phyloP scores from a whole-genome alignment of 176 grass and related monocot species.

The Pontederia crassipes region DNA sequence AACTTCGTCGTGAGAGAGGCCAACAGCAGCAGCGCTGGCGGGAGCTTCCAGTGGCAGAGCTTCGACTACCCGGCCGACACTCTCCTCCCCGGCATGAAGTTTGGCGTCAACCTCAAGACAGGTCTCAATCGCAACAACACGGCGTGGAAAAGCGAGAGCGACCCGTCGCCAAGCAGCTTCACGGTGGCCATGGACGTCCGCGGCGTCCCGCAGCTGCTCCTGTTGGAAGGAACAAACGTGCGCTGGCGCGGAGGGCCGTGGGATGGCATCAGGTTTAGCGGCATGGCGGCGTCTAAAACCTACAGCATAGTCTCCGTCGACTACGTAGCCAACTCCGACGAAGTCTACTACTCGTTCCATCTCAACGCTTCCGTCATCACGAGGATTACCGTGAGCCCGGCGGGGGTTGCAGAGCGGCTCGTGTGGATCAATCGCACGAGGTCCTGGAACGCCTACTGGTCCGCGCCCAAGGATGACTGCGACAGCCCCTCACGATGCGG shows the following conservation, averaged over 20 bases:
- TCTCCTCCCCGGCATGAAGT: neutral
- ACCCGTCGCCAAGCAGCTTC: neutral
- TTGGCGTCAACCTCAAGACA: neutral
- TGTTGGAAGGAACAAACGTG: neutral
- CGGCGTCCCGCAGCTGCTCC: neutral
- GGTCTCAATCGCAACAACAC: neutral
- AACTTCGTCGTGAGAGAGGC: conserved; percentile 10
- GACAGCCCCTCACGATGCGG: neutral
- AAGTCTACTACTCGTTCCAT: neutral
- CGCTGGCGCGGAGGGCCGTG: neutral
- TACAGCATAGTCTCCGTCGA: neutral
- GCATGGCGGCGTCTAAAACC: neutral
- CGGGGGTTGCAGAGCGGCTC: neutral
- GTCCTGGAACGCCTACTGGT: neutral
- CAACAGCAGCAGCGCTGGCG: neutral
- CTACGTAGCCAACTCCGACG: neutral
- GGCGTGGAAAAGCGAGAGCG: neutral
- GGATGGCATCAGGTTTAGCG: neutral
- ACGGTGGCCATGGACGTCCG: neutral
- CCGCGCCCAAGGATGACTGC: neutral
- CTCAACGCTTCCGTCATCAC: neutral
- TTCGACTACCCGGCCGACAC: conserved; percentile 7
- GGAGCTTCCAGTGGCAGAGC: conserved; percentile 5
- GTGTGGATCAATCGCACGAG: neutral
- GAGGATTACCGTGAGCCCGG: neutral